Evolutionary conservation across 495 filamentous ascomycete species (phyloP).

Genomic region (Choiromyces venosus): DNA sequence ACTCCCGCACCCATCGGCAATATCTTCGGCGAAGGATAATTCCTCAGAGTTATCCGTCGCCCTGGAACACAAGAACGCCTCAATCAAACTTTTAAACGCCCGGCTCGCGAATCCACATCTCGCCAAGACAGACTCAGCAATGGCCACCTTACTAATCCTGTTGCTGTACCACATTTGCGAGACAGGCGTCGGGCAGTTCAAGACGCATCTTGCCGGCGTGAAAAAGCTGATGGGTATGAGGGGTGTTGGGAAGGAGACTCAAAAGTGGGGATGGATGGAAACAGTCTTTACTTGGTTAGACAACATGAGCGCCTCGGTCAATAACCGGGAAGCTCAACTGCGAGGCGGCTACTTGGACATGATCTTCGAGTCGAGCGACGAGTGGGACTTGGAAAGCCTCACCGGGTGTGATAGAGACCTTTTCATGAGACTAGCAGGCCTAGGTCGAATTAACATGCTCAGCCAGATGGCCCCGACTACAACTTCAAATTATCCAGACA

Average conservation of each 20-base stretch:
- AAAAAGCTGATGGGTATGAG: conserved; percentile 84
- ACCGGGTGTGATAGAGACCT: conserved; percentile 78
- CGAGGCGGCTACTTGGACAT: conserved; percentile 63
- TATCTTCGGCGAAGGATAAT: conserved; percentile 14
- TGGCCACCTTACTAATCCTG: conserved; percentile 80
- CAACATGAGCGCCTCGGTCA: conserved; percentile 86
- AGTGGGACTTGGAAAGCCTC: conserved; percentile 77
- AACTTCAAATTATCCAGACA: background rate
- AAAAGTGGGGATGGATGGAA: conserved; percentile 75
- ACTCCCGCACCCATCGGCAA: conserved; percentile 8
- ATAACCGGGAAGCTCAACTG: conserved; percentile 86
- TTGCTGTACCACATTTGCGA: conserved; percentile 93
- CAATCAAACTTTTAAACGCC: conserved; percentile 75
- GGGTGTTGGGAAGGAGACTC: conserved; percentile 61
- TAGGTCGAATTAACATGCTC: conserved; percentile 82
- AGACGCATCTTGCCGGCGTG: conserved; percentile 88
- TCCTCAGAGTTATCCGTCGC: conserved; percentile 7
- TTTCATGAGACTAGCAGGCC: conserved; percentile 69
- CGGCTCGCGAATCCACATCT: conserved; percentile 69
- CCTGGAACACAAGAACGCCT: conserved; percentile 61
- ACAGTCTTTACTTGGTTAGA: conserved; percentile 96
- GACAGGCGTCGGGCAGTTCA: conserved; percentile 83
- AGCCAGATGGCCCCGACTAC: conserved; percentile 54
- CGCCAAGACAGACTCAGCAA: conserved; percentile 75
- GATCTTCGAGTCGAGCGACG: conserved; percentile 59